These are phyloP conservation scores for Diutina ranongensis DNA, from an alignment of 1,139 yeast genomes.

Conservation along the genomic window DNA sequence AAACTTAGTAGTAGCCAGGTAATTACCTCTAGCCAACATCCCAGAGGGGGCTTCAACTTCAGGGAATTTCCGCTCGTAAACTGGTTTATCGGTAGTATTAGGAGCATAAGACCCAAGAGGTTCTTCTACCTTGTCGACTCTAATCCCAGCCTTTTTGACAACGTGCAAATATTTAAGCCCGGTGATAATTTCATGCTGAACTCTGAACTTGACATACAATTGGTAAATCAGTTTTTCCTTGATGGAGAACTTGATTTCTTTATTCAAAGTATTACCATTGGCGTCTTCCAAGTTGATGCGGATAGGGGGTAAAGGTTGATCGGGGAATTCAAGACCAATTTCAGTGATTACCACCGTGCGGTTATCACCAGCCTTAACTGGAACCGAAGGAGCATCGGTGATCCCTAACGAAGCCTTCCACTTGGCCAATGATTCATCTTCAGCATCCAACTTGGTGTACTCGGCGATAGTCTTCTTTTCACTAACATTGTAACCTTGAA, in stretches of 20 bases:
- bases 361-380: slow-evolving; percentile 58
- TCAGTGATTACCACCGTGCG: slow-evolving; percentile 73
- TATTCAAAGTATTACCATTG: slow-evolving; percentile 35
- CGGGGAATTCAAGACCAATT: slow-evolving; percentile 57
- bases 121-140: slow-evolving; percentile 79
- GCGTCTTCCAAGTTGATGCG: slow-evolving; percentile 53
- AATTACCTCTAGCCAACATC: slow-evolving; percentile 75
- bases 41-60: slow-evolving; percentile 93
- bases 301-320: slow-evolving; percentile 47
- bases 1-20: slow-evolving; percentile 71
- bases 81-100: slow-evolving; percentile 72
- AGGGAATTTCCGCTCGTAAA: slow-evolving; percentile 63
- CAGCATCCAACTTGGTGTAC: slow-evolving; percentile 74
- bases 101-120: slow-evolving; percentile 90
- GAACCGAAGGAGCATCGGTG: slow-evolving; percentile 40
- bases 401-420: slow-evolving; percentile 91
- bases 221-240: slow-evolving; percentile 73
- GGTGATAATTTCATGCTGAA: slow-evolving; percentile 85
- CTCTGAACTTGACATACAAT: slow-evolving; percentile 64
- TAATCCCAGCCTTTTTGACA: slow-evolving; percentile 77
- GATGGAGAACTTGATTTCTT: slow-evolving; percentile 54
- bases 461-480: slow-evolving; percentile 83
- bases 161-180: slow-evolving; percentile 81
- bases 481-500: slow-evolving; percentile 63
- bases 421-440: slow-evolving; percentile 81